A percentile compares a stretch with the other conserved stretches of the same genome.
Conservation (phyloP, 345 rosid species). For the sweet orange (Citrus sinensis) region DVS_A1.0 CM039168.1:28817001-28817500, state of each 20-base stretch:
- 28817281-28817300: not conserved
- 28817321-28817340: not conserved
- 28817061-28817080: not conserved
- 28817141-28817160: not conserved
- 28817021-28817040: not conserved
- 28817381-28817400: no score
- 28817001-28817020: not conserved
- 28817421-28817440: not conserved
- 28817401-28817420: not conserved
- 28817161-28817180: not conserved
- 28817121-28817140: not conserved
- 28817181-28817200: not conserved
- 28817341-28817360: not conserved
- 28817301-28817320: not conserved
- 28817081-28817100: not conserved
- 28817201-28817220: not conserved
- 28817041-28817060: not conserved
- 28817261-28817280: not conserved
- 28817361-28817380: not conserved
- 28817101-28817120: not conserved
- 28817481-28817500: no score
- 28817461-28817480: no score
- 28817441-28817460: no score
- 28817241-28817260: not conserved
- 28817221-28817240: not conserved